Percentiles rank a stretch among this genome's conserved stretches.
These are phyloP conservation scores for Boletus sp. DNA, from an alignment of 768 basidiomycete species.

Conservation along the genomic window DNA sequence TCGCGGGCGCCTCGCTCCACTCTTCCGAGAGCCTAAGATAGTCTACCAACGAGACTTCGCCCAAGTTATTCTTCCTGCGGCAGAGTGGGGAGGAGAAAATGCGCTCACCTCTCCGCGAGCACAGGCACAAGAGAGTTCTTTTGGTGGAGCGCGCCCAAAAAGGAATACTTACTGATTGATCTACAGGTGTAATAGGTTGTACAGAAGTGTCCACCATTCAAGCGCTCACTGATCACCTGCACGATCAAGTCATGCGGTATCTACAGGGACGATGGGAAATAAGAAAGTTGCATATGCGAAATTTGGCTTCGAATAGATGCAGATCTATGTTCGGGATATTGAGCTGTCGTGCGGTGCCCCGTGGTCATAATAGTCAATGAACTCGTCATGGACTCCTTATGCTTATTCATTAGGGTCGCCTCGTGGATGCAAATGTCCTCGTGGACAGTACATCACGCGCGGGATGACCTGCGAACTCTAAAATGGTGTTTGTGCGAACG, in stretches of 20 bases:
- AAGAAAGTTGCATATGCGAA: not conserved
- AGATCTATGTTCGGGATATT: not conserved
- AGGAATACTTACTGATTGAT: not conserved
- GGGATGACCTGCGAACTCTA: too few relatives aligned
- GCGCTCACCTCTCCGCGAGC: not conserved
- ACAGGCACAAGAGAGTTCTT: not conserved
- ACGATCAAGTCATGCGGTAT: not conserved
- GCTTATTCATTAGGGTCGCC: not conserved
- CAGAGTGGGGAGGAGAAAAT: not conserved
- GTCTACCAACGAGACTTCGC: not conserved
- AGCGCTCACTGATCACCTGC: not conserved
- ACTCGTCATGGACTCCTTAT: not conserved
- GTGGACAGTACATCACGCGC: not conserved
- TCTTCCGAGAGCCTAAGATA: not conserved
- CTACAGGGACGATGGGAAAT: not conserved
- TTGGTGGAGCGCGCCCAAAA: not conserved
- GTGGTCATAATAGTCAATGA: not conserved
- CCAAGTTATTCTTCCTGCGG: not conserved
- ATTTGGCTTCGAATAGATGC: slow-evolving; percentile 4
- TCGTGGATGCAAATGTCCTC: not conserved
- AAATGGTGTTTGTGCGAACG: too few relatives aligned
- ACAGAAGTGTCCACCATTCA: not conserved
- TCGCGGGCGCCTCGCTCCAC: not conserved
- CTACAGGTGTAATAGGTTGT: not conserved
- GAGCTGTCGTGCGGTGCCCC: not conserved